phyloP scores from a whole-genome alignment of 495 filamentous ascomycete genomes.

The Xanthoparmelia taractica region DNA sequence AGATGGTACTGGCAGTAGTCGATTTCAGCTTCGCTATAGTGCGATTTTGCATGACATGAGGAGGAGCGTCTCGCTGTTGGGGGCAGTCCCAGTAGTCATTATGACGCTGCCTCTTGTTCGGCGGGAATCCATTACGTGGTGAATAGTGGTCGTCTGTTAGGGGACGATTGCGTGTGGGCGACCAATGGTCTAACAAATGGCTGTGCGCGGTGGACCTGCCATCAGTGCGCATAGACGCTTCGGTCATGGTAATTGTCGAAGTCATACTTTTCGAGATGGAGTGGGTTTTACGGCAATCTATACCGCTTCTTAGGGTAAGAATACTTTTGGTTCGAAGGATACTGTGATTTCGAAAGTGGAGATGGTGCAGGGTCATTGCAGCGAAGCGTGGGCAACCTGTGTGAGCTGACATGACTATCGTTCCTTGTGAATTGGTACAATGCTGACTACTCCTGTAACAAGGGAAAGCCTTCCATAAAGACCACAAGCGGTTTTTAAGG shows the following conservation, averaged over 20 bases:
- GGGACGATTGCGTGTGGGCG: neutral
- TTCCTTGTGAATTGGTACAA: neutral
- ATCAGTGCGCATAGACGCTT: neutral
- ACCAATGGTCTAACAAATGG: neutral
- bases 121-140: neutral
- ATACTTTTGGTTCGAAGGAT: neutral
- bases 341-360: neutral
- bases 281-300: neutral
- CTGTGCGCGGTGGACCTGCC: neutral
- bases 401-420: neutral
- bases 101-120: neutral
- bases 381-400: neutral
- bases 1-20: neutral
- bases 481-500: neutral
- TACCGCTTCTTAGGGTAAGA: neutral
- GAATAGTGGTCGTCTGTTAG: neutral
- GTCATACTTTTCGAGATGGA: neutral
- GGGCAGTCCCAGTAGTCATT: neutral
- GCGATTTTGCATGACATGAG: neutral
- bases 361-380: neutral
- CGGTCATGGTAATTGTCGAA: neutral
- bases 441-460: neutral
- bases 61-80: neutral
- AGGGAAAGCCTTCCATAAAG: neutral
- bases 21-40: neutral